Conservation (phyloP, 371 early-diverging fungal genomes). For the Mucor racemosus region DNA sequence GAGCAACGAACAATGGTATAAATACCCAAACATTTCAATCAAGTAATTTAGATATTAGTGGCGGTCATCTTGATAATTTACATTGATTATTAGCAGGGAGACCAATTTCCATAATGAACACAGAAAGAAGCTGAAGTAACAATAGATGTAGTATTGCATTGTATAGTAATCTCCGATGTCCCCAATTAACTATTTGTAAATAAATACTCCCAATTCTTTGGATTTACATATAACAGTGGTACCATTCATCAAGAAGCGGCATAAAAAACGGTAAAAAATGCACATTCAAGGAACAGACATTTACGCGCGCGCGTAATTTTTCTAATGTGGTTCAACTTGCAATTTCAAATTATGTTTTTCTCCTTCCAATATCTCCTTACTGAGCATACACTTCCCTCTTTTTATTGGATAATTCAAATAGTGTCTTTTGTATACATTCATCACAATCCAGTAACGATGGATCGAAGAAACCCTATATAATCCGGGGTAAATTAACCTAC, state of each 20-base stretch:
- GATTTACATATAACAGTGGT: background rate
- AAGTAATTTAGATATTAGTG: background rate
- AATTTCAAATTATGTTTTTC: background rate
- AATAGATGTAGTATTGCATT: too few species aligned
- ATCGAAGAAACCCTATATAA: background rate
- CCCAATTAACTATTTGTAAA: background rate
- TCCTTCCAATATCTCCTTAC: background rate
- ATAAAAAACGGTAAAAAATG: background rate
- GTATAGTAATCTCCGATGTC: background rate
- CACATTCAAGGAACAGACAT: background rate
- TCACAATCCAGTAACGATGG: background rate
- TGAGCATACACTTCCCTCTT: too few species aligned
- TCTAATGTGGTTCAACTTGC: background rate
- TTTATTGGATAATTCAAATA: too few species aligned
- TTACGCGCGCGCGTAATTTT: background rate
- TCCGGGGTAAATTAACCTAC: background rate
- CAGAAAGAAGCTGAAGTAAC: background rate
- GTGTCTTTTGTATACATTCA: background rate
- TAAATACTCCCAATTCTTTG: background rate
- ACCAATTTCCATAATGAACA: background rate
- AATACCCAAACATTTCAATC: background rate
- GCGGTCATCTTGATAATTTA: slow-evolving; percentile 3
- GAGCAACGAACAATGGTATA: background rate
- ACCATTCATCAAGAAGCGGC: background rate
- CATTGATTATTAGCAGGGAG: background rate